Base-by-base conservation (phyloP, 345 rosid genomes). In the Pugionium cornutum region DNA sequence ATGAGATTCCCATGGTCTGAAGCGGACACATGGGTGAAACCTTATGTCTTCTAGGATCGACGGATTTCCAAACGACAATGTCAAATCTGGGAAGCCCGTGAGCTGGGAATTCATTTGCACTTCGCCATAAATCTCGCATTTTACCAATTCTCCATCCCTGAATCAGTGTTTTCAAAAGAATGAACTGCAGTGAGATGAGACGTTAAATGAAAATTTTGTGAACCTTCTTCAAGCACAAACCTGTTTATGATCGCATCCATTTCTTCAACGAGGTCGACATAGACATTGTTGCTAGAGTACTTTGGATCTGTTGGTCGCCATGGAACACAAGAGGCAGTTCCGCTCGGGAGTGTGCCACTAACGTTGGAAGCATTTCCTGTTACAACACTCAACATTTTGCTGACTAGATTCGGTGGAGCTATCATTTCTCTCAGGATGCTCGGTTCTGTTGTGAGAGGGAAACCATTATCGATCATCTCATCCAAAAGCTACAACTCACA, bases 381-480 rank as follows among this genome's bases (percentile, higher is more conserved):
- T 68, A 94, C 96, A 62, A 88, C 97, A 75, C 97, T 94, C 79
- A 87, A 66, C 81, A 94, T 75, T 82, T 89, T 91, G 84, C 85
- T 91, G 53, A 88, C 96, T 33, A 94, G 76, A 76, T 82, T 89
- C 3, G 97, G 96, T 32, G 92, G 95, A 70, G 96, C 88, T 65
- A 94, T 94, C 97, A 94, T 91, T 84, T 91, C 97, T 49, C 88
- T 86, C 9, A 94, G 74, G 66, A 91, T 87, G 70, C 85, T 91
- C 28, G 87, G 89, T 79, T 94, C 99, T 48, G 97, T 91, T 18
- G 97, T 88, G 64, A 94, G 90, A 33, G 99, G 99, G 80, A 85
- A 91, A 64, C 97, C 97, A 71, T 94, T 94, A 75, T 89, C 95
- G 72, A 94, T 91, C 99, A 94, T 94, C 88, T 94, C 97, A 74